Evolutionary conservation across 805 yeast genomes (phyloP).

Genomic region (Spathaspora passalidarum): DNA sequence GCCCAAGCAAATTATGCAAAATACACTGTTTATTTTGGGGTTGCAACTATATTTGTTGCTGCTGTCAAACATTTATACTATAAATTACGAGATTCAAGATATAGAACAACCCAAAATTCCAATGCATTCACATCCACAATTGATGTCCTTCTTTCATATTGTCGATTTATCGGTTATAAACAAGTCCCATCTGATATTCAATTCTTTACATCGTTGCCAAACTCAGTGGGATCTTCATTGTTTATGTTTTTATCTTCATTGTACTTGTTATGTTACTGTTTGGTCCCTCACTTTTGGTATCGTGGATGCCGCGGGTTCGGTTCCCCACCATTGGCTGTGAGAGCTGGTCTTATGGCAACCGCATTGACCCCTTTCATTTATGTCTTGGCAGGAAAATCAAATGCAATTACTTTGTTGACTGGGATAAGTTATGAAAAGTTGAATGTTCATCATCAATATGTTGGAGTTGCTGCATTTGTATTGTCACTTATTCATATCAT

Average conservation of each 20-base stretch:
- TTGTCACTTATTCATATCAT: conserved; percentile 48
- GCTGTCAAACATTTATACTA: conserved; percentile 32
- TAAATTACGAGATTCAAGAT: conserved; percentile 19
- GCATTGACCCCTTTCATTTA: conserved; percentile 51
- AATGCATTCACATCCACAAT: conserved; percentile 18
- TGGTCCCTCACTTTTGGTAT: conserved; percentile 49
- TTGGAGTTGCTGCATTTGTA: conserved; percentile 39
- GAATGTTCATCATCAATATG: conserved; percentile 50
- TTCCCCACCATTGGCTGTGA: conserved; percentile 54
- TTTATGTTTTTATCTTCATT: conserved; percentile 32
- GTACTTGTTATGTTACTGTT: conserved; percentile 35
- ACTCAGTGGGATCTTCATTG: conserved; percentile 34
- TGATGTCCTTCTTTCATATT: conserved; percentile 31
- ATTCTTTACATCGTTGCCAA: conserved; percentile 29
- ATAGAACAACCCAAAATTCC: conserved; percentile 10
- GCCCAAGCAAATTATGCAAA: conserved; percentile 31
- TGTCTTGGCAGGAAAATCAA: conserved; percentile 51
- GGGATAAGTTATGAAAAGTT: conserved; percentile 57
- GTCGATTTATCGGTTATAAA: conserved; percentile 32
- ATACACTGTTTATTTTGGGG: conserved; percentile 39
- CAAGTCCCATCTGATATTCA: conserved; percentile 24
- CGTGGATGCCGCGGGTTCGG: conserved; percentile 55
- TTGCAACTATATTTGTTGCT: conserved; percentile 32
- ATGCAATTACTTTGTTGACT: conserved; percentile 45
- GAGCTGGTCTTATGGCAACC: conserved; percentile 50